Base-by-base conservation (phyloP, 495 filamentous ascomycete genomes). In the Tuber indicum region DNA sequence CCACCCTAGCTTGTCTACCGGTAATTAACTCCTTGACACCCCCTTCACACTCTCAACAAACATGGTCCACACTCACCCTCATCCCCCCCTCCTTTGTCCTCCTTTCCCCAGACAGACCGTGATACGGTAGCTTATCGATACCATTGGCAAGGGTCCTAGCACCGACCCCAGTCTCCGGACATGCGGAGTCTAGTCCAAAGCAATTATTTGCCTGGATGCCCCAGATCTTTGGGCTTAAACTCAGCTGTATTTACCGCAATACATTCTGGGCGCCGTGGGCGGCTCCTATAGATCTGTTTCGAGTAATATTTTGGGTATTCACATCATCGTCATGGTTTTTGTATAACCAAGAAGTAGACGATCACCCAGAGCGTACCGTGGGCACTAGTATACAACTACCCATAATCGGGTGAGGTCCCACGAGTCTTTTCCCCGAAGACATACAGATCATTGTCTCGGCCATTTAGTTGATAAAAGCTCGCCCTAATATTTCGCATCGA, bases 141-240 rank as follows among this genome's bases (percentile, higher is more conserved):
- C 58, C 58, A 36, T 36, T 66, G 12, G 26, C 58, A 66, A 66
- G 58, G 58, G 26, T 36, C 2, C 58, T 66, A 14, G 9, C 26
- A 4, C 58, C 14, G 26, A 19, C 58, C 58, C 58, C 4, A 66
- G 58, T 66, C 58, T 66, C 58, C 58, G 10, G 58, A 36, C 6
- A 66, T 66, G 58, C 58, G 58, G 58, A 66, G 58, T 19, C 26
- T 66, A 66, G 58, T 66, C 58, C 58, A 66, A 32, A 36, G 58
- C 58, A 66, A 36, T 66, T 66, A 26, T 17, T 66, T 36, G 10
- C 58, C 12, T 66, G 58, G 58, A 66, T 66, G 26, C 26, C 58
- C 58, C 26, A 66, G 58, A 66, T 36, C 26, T 36, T 36, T 66
- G 4, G 58, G 26, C 58, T 66, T 16, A 66, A 66, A 66, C 32